Conservation (phyloP, 2,329 filamentous ascomycete genomes). For the Xylariaceae sp. region DNA sequence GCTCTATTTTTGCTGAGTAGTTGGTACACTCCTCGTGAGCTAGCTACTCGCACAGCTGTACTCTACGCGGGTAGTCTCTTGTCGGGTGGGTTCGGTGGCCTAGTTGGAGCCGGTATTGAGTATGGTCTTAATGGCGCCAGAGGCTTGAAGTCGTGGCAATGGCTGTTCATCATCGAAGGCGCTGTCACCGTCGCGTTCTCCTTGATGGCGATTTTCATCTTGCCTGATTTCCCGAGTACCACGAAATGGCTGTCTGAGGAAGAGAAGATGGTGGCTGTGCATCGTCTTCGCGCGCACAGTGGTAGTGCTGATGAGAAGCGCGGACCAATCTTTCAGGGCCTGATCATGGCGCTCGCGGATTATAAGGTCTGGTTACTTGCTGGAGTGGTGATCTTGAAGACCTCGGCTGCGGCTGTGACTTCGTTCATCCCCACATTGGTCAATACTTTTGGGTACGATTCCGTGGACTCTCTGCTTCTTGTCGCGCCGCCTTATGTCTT, state of each 20-base stretch:
- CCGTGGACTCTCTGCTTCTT: constrained; percentile 49
- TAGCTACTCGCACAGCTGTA: constrained; percentile 30
- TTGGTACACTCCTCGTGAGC: background rate
- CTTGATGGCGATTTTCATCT: constrained; percentile 54
- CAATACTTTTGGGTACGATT: constrained; percentile 47
- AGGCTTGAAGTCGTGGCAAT: constrained; percentile 44
- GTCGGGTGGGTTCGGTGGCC: constrained; percentile 51
- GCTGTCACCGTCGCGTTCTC: constrained; percentile 61
- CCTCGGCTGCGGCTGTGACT: background rate
- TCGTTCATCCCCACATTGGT: constrained; percentile 48
- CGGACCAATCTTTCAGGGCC: constrained; percentile 42
- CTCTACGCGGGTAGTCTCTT: constrained; percentile 38
- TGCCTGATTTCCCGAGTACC: constrained; percentile 36
- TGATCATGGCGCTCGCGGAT: constrained; percentile 48
- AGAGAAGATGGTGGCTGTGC: constrained; percentile 47
- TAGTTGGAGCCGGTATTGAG: constrained; percentile 57
- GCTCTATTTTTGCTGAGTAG: constrained; percentile 37
- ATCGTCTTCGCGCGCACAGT: constrained; percentile 50
- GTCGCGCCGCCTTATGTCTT: constrained; percentile 53
- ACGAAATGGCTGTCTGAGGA: constrained; percentile 44
- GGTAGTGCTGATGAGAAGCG: constrained; percentile 39
- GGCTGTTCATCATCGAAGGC: constrained; percentile 57
- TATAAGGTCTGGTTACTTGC: constrained; percentile 46
- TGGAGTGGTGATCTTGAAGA: constrained; percentile 49
- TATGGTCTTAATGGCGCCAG: constrained; percentile 54